A percentile compares a stretch with the other conserved stretches of the same genome.
phyloP scores from a whole-genome alignment of 306 rosid species.

The Cotoneaster glaucophyllus region DNA sequence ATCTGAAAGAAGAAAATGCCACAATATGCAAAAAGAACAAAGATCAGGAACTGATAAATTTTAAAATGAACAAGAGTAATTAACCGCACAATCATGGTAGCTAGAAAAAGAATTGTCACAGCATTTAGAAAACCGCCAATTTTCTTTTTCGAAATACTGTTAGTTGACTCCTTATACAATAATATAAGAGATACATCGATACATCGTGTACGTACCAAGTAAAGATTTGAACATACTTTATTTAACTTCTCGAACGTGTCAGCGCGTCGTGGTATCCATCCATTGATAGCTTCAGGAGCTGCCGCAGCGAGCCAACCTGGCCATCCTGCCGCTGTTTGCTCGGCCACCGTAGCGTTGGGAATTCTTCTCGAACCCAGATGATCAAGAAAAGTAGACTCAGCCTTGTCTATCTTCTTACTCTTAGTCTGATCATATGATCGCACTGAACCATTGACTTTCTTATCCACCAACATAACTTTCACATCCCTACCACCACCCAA shows the following conservation, averaged over 20 bases:
- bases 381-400: slow-evolving; percentile 26
- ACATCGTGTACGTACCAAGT: slow-evolving; percentile 1
- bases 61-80: background rate
- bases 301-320: slow-evolving; percentile 86
- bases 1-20: slow-evolving; percentile 50
- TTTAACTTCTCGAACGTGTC: slow-evolving; percentile 66
- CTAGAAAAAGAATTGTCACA: background rate
- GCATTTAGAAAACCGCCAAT: background rate
- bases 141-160: background rate
- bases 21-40: slow-evolving; percentile 14
- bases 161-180: slow-evolving; percentile 1
- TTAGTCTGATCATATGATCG: slow-evolving; percentile 35
- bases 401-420: slow-evolving; percentile 39
- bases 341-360: slow-evolving; percentile 56
- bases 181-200: background rate
- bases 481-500: slow-evolving; percentile 31
- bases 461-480: slow-evolving; percentile 42
- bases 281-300: slow-evolving; percentile 77
- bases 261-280: slow-evolving; percentile 83
- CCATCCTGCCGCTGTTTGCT: slow-evolving; percentile 97
- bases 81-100: background rate
- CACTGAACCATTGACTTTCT: slow-evolving; percentile 37
- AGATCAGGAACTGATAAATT: background rate
- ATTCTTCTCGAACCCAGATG: slow-evolving; percentile 53
- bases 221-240: slow-evolving; percentile 45